phyloP scores from a whole-genome alignment of 331 rosid genomes.

The Pyrus hybrid region DNA sequence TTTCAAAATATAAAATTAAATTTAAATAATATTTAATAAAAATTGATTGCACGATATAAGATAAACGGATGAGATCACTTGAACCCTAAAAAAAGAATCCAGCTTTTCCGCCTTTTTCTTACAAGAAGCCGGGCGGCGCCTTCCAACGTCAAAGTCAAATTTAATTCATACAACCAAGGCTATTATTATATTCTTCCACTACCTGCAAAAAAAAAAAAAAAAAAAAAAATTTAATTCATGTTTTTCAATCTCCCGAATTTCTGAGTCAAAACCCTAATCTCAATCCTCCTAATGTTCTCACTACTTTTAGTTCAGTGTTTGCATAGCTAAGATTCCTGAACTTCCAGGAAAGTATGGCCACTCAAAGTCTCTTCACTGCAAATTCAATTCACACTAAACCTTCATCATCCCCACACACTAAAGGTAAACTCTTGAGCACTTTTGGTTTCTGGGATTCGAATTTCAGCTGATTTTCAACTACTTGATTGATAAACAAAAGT shows the following conservation, averaged over 20 bases:
- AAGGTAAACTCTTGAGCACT: constrained; percentile 15
- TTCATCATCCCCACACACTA: constrained; percentile 15
- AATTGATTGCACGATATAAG: too few species aligned
- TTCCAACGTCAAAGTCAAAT: background rate
- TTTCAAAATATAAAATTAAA: too few species aligned
- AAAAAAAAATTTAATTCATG: background rate
- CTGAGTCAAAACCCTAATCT: background rate
- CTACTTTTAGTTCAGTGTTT: background rate
- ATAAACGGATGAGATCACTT: too few species aligned
- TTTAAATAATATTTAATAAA: too few species aligned
- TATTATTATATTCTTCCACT: background rate
- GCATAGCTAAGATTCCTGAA: background rate
- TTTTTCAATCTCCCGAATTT: background rate
- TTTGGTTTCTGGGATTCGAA: background rate
- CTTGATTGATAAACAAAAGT: background rate
- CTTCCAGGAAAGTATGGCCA: constrained; percentile 12
- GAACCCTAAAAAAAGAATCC: too few species aligned
- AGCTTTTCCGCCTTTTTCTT: too few species aligned
- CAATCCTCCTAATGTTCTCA: background rate
- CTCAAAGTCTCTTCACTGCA: constrained; percentile 15
- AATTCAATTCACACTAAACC: constrained; percentile 12
- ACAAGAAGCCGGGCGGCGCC: background rate
- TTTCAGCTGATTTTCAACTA: background rate
- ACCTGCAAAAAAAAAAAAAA: background rate
- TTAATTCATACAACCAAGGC: background rate